Evolutionary conservation across 371 early-diverging fungal species (phyloP).

Genomic region (Synchytrium microbalum): DNA sequence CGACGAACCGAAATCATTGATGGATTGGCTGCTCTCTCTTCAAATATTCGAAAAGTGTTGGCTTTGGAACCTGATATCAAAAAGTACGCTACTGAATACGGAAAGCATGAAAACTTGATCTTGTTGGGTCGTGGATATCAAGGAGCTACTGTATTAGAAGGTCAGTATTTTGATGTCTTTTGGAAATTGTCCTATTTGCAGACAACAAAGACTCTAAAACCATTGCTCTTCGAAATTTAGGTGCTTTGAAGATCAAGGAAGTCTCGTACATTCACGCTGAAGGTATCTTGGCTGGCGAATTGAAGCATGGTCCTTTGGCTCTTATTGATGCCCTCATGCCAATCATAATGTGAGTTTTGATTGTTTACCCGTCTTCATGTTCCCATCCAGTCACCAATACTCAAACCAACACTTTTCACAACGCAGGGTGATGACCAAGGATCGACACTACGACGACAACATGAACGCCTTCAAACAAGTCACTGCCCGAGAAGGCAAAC

Average conservation of each 20-base stretch:
- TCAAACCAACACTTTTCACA: neutral
- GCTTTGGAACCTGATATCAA: constrained; percentile 74
- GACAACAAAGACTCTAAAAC: no score
- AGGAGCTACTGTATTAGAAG: constrained; percentile 96
- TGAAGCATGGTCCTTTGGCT: constrained; percentile 99
- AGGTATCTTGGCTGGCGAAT: constrained; percentile 98
- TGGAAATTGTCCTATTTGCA: no score
- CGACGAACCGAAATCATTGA: constrained; percentile 95
- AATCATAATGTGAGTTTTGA: constrained; percentile 79
- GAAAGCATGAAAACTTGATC: constrained; percentile 77
- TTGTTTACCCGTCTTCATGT: neutral
- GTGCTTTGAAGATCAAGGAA: constrained; percentile 94
- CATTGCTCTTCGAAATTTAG: no score
- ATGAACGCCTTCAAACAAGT: constrained; percentile 55
- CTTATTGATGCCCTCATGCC: constrained; percentile 96
- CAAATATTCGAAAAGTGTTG: constrained; percentile 87
- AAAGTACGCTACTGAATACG: constrained; percentile 55
- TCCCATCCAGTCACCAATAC: neutral
- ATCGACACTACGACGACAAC: constrained; percentile 37
- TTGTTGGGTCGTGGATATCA: constrained; percentile 98
- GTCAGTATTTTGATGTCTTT: constrained; percentile 61
- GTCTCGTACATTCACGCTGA: constrained; percentile 96
- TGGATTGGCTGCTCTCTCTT: constrained; percentile 82
- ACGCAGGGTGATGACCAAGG: neutral
- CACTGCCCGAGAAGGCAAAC: constrained; percentile 51